Base-by-base conservation (phyloP, 495 filamentous ascomycete species). In the Entonaema liquescens region DNA sequence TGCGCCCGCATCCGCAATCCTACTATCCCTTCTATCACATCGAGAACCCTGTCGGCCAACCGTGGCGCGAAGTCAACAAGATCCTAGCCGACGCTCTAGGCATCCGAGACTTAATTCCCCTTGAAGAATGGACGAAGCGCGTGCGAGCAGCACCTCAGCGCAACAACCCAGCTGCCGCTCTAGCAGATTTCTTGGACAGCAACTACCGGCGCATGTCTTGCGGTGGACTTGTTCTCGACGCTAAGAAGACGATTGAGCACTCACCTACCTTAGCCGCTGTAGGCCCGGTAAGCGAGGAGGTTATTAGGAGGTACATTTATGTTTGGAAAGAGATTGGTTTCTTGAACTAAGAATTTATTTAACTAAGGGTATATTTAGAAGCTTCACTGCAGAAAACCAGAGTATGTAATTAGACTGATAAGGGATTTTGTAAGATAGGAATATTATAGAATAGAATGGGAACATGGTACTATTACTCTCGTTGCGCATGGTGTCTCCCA, bases 141-240 rank as follows among this genome's bases (percentile, higher is more conserved):
- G 86, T 88, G 15, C 76, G 79, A 2, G 44, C 49, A 0, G 74
- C 74, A 1, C 71, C 81, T 0, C 79, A 81, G 31, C 15, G 23
- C 1, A 77, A 86, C 13, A 88, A 89, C 58, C 87, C 87, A 0
- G 86, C 86, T 0, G 62, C 65, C 0, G 59, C 56, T 12, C 73
- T 87, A 50, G 25, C 82, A 0, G 85, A 86, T 7, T 89, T 88
- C 67, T 59, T 89, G 13, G 85, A 86, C 17, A 65, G 70, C 12
- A 78, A 88, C 36, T 89, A 82, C 56, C 17, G 80, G 2, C 74
- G 82, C 2, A 87, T 89, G 86, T 83, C 83, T 0, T 88, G 87
- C 56, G 84, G 83, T 15, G 85, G 83, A 0, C 68, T 89, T 0
- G 19, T 87, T 0, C 64, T 89, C 54, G 83, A 83, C 31, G 80